Base-by-base conservation (phyloP, 192 early-diverging fungal genomes). In the Lunasporangiospora selenospora region DNA sequence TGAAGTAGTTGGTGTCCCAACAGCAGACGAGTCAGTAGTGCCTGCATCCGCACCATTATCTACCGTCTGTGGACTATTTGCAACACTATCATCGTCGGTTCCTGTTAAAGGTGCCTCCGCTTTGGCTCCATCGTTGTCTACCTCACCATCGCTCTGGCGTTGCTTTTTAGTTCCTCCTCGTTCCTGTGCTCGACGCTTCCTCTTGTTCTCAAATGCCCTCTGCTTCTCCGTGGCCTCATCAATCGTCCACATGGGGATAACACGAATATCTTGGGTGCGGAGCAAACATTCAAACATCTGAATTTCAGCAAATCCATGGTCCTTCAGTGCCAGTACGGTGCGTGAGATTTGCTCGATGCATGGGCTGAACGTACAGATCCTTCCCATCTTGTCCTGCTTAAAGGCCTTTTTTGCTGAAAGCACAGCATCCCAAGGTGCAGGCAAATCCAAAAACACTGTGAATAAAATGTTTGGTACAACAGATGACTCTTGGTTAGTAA, bases 401-500 rank as follows among this genome's bases (percentile, higher is more conserved):
- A 99, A 91, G 0, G 94, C 89, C 41, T 82, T 75, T 73, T 94
- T 95, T n/a, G 95, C 93, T 0, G 89, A 77, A 6, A 73, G 83
- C 40, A 99, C 84, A 0, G 94, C 95, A 9, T 96, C 94, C 95
- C 97, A 99, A 37, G 97, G 97, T 21, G 95, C 88, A 19, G 97
- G 97, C 52, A 99, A 78, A 82, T 99, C 97, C 53, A 99, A 80
- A 64, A 99, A 99, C 16, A 96, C 95, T 75, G n/a, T n/a, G n/a
- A n/a, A n/a, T n/a, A n/a, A n/a, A n/a, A 67, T 39, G 56, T 6
- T 15, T 18, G 30, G 26, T n/a, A 31, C 6, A 18, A 53, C 47
- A 23, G 23, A 60, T 59, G 13, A 64, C 13, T 19, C 24, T n/a
- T n/a, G n/a, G n/a, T n/a, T n/a, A n/a, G n/a, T n/a, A n/a, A n/a